Conservation (phyloP, 2,329 filamentous ascomycete species). For the Bipolaris oryzae region DNA sequence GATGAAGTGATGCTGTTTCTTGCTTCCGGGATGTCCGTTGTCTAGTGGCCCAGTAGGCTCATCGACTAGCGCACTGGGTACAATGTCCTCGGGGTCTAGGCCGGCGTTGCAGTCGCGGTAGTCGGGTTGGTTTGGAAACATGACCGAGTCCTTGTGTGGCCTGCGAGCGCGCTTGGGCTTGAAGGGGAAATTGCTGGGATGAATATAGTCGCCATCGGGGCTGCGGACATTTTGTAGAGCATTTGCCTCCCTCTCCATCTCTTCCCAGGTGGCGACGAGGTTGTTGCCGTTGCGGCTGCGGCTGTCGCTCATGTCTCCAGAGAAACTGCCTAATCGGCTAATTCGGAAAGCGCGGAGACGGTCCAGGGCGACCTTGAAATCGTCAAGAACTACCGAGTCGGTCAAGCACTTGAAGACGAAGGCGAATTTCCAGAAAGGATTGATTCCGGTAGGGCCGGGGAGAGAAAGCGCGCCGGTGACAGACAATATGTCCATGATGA, state of each 20-base stretch:
- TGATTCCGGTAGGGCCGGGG: slow-evolving; percentile 59
- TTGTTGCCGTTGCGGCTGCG: slow-evolving; percentile 38
- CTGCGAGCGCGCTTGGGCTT: slow-evolving; percentile 27
- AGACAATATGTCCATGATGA: slow-evolving; percentile 65
- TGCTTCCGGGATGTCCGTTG: slow-evolving; percentile 19
- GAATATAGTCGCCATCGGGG: slow-evolving; percentile 41
- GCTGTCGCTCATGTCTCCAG: slow-evolving; percentile 43
- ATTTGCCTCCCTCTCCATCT: slow-evolving; percentile 40
- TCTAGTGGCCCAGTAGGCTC: slow-evolving; percentile 22
- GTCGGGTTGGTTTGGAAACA: slow-evolving; percentile 26
- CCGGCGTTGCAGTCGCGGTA: slow-evolving; percentile 19
- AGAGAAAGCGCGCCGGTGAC: slow-evolving; percentile 59
- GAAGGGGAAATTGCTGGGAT: slow-evolving; percentile 37
- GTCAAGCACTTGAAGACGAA: slow-evolving; percentile 72
- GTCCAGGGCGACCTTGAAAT: slow-evolving; percentile 67
- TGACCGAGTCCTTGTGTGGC: slow-evolving; percentile 35
- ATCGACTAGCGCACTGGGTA: slow-evolving; percentile 37
- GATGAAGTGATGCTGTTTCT: slow-evolving; percentile 28
- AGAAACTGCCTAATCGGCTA: slow-evolving; percentile 47
- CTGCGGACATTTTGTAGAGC: slow-evolving; percentile 31
- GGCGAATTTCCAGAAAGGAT: slow-evolving; percentile 69
- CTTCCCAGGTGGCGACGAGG: slow-evolving; percentile 44
- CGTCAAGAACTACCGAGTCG: slow-evolving; percentile 69
- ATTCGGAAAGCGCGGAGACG: slow-evolving; percentile 54
- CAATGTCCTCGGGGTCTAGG: slow-evolving; percentile 38